Conservation (phyloP, 306 rosid genomes). For the Medicago arabica region DNA sequence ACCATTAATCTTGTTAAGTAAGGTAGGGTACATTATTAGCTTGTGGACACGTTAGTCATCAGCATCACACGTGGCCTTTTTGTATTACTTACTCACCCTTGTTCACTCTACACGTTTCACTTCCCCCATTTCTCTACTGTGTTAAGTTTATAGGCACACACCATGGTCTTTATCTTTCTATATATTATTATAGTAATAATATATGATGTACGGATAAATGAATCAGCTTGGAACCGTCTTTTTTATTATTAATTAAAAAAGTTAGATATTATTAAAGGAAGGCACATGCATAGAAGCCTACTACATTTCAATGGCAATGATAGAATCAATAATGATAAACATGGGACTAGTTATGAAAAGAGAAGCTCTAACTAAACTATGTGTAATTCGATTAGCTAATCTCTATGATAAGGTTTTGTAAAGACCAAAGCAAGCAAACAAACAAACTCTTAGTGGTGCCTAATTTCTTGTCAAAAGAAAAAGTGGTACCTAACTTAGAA, state of each 20-base stretch:
- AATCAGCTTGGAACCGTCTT: background rate
- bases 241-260: too few species aligned
- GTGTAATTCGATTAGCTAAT: too few species aligned
- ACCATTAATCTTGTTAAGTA: background rate
- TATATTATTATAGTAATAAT: background rate
- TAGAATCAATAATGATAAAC: background rate
- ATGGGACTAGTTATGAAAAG: background rate
- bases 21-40: background rate
- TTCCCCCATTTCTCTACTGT: background rate
- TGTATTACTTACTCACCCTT: background rate
- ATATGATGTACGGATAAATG: background rate
- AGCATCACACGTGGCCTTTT: slow-evolving; percentile 30
- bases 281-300: background rate
- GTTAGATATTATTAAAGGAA: background rate
- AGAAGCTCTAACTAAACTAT: background rate
- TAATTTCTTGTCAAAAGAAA: too few species aligned
- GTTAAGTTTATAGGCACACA: background rate
- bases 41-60: slow-evolving; percentile 31
- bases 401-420: too few species aligned
- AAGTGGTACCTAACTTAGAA: too few species aligned
- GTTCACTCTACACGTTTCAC: slow-evolving; percentile 36
- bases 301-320: too few species aligned
- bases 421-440: too few species aligned
- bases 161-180: background rate
- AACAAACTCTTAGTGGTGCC: too few species aligned